Conservation (phyloP, 306 rosid genomes). For the Quercus alba region DNA sequence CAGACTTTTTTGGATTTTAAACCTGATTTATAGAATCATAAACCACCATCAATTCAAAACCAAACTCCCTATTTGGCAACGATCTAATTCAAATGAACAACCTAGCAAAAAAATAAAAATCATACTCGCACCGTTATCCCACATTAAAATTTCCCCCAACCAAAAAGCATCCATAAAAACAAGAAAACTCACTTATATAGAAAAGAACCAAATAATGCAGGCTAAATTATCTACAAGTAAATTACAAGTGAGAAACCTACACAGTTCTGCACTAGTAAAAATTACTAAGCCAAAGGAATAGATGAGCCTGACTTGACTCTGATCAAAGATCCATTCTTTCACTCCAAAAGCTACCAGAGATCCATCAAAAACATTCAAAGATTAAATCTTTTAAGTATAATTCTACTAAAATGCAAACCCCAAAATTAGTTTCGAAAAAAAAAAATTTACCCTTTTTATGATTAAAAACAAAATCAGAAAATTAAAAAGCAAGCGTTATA, state of each 20-base stretch:
- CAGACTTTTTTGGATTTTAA: slow-evolving; percentile 43
- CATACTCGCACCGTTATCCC: slow-evolving; percentile 10
- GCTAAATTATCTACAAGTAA: background rate
- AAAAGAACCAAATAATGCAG: background rate
- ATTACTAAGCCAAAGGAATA: slow-evolving; percentile 20
- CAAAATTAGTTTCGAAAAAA: slow-evolving; percentile 6
- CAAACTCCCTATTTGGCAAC: slow-evolving; percentile 14
- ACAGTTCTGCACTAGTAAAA: background rate
- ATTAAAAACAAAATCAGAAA: background rate
- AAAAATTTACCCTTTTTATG: background rate
- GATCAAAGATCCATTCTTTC: slow-evolving; percentile 21
- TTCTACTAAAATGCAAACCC: slow-evolving; percentile 16
- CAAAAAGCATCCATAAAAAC: background rate
- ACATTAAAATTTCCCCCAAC: background rate
- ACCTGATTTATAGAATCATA: slow-evolving; percentile 13
- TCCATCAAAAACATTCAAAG: slow-evolving; percentile 24
- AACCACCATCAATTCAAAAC: slow-evolving; percentile 14
- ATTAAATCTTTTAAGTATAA: slow-evolving; percentile 29
- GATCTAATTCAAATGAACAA: slow-evolving; percentile 21
- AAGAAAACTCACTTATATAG: background rate
- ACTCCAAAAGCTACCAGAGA: slow-evolving; percentile 24
- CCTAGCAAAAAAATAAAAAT: background rate
- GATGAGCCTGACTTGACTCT: slow-evolving; percentile 11
- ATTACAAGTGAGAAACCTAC: background rate
- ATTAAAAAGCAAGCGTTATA: background rate